Percentiles rank a stretch among this genome's conserved stretches.
phyloP scores from a whole-genome alignment of 768 basidiomycete species.

The Lactarius trivialis region DNA sequence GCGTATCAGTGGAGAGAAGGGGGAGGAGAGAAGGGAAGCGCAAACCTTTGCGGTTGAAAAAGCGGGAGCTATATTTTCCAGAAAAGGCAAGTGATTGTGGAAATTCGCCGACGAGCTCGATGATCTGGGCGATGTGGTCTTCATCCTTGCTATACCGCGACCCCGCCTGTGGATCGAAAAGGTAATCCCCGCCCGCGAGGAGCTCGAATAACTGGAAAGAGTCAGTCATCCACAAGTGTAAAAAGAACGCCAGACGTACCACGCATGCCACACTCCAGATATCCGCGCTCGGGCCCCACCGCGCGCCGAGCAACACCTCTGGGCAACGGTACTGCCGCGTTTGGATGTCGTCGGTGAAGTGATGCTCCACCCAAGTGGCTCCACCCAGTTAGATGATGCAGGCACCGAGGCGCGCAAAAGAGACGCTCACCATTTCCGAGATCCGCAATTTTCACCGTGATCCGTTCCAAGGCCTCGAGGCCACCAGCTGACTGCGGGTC shows the following conservation, averaged over 20 bases:
- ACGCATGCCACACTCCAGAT: constrained; percentile 96
- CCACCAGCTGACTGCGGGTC: constrained; percentile 23
- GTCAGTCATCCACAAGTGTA: not conserved
- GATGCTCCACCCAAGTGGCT: constrained; percentile 90
- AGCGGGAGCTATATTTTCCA: constrained; percentile 90
- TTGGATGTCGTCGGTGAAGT: constrained; percentile 98
- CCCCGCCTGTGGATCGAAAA: constrained; percentile 95
- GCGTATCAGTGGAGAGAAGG: not conserved
- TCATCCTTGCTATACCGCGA: constrained; percentile 95
- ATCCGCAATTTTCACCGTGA: constrained; percentile 99
- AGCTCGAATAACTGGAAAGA: constrained; percentile 78
- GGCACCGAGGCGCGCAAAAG: constrained; percentile 3
- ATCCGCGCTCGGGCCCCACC: constrained; percentile 94
- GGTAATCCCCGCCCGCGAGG: constrained; percentile 93
- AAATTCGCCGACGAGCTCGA: constrained; percentile 90
- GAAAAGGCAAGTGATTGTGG: constrained; percentile 76
- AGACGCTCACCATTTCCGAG: constrained; percentile 76
- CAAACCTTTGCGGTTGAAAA: constrained; percentile 98
- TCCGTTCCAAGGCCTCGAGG: constrained; percentile 46
- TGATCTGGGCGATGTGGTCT: constrained; percentile 96
- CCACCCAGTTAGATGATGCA: not conserved
- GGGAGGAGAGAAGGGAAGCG: constrained; percentile 23
- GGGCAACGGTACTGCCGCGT: constrained; percentile 97
- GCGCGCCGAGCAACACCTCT: constrained; percentile 93
- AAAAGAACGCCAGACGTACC: constrained; percentile 42